These are phyloP conservation scores for Mycosphaerella sp. DNA, from an alignment of 2,329 filamentous ascomycete species.

Conservation along the genomic window DNA sequence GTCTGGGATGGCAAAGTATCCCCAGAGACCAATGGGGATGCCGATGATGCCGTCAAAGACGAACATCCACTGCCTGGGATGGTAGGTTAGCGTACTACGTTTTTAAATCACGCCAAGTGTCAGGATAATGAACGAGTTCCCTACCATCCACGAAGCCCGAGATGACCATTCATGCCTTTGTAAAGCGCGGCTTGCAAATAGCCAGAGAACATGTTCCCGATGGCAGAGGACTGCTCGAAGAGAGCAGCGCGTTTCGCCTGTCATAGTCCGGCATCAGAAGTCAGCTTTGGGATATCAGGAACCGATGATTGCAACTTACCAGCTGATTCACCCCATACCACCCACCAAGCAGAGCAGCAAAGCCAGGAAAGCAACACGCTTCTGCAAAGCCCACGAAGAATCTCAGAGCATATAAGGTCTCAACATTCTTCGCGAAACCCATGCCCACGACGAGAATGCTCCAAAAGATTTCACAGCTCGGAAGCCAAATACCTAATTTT, in stretches of 20 bases:
- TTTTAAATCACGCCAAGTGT: too few relatives aligned
- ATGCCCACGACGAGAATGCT: slow-evolving; percentile 29
- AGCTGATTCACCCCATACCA: slow-evolving; percentile 10
- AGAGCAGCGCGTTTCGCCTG: slow-evolving; percentile 44
- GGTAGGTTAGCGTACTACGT: background rate
- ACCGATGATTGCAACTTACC: background rate
- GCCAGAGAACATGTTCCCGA: slow-evolving; percentile 45
- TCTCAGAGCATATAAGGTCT: slow-evolving; percentile 7
- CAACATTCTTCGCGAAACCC: slow-evolving; percentile 12
- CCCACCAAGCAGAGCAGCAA: slow-evolving; percentile 9
- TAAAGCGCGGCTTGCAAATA: slow-evolving; percentile 52
- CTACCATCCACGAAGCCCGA: slow-evolving; percentile 41
- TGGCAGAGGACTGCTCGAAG: slow-evolving; percentile 44
- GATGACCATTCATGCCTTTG: slow-evolving; percentile 38
- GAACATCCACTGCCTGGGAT: slow-evolving; percentile 35
- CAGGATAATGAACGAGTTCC: too few relatives aligned
- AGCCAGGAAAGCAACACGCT: slow-evolving; percentile 5
- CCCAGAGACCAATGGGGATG: slow-evolving; percentile 46
- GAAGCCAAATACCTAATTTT: slow-evolving; percentile 39
- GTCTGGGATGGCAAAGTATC: slow-evolving; percentile 46
- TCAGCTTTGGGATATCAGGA: too few relatives aligned
- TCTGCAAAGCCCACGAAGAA: slow-evolving; percentile 10
- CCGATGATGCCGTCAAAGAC: slow-evolving; percentile 51
- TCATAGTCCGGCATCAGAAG: too few relatives aligned
- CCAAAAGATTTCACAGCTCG: slow-evolving; percentile 44